These are phyloP conservation scores for Ganoderma lucidum DNA, from an alignment of 1,284 basidiomycete species.

Conservation along the genomic window DNA sequence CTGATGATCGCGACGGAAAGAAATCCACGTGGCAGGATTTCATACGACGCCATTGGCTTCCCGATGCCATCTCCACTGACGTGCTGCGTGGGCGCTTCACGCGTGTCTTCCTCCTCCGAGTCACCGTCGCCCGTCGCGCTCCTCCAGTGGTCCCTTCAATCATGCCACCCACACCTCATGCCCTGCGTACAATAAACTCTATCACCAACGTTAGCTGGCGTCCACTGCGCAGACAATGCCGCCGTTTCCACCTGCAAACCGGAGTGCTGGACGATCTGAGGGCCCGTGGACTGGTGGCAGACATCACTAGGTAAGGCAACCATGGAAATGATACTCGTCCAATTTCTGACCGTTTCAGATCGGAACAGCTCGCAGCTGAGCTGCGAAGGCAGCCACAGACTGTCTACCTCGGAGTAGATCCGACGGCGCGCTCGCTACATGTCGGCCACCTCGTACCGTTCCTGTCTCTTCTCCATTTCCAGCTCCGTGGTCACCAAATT, in stretches of 20 bases:
- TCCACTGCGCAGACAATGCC: constrained; percentile 24
- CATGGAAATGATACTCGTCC: neutral
- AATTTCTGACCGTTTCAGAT: constrained; percentile 34
- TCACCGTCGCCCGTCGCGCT: neutral
- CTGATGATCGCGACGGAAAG: neutral
- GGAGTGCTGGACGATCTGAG: constrained; percentile 41
- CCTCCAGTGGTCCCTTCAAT: neutral
- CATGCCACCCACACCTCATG: constrained; percentile 30
- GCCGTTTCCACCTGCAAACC: constrained; percentile 32
- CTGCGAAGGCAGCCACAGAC: constrained; percentile 53
- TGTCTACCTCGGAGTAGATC: constrained; percentile 93
- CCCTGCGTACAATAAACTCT: constrained; percentile 8
- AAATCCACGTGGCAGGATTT: constrained; percentile 14
- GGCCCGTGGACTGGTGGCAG: constrained; percentile 42
- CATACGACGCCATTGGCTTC: constrained; percentile 31
- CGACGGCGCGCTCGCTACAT: constrained; percentile 89
- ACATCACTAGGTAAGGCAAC: constrained; percentile 41
- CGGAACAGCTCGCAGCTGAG: constrained; percentile 48
- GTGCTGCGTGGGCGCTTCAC: neutral
- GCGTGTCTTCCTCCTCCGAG: no score
- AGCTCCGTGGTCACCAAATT: constrained; percentile 80
- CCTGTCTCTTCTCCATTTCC: constrained; percentile 89
- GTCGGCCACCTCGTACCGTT: constrained; percentile 95
- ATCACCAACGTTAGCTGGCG: constrained; percentile 7
- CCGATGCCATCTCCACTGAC: constrained; percentile 33